Base-by-base conservation (phyloP, 306 rosid genomes). In the Rubus parviflorus region DNA sequence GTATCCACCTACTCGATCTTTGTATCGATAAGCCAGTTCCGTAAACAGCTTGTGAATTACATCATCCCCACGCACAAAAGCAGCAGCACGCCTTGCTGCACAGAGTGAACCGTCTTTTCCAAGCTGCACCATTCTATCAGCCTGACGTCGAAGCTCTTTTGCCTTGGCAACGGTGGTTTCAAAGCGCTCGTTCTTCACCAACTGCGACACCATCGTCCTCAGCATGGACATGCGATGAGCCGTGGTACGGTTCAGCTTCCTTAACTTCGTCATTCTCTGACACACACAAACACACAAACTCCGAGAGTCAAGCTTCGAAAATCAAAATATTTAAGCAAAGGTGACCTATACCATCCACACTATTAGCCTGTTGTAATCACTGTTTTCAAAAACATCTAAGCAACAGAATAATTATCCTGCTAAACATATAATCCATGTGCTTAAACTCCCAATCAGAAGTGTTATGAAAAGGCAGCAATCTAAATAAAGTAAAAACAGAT, bases 111-210 rank as follows among this genome's bases (percentile, higher is more conserved):
- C 96, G 88, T 95, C 97, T 89, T 95, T 95, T 73, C 99, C 97
- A 76, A 95, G 91, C 73, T 85, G 90, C 16, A 95, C 97, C 99
- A 95, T 95, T 19, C 84, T 88, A 84, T 95, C 99, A 5, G 97
- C 99, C 46, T 87, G 84, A 64, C 99, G 88, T n/a, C 97, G 87
- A 16, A 95, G 6, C 87, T 95, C 99, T 72, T 95, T 95, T 14
- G 99, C 99, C 97, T 95, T 95, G 77, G 97, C 86, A 74, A 92
- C 87, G 56, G 99, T 95, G 78, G 99, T 95, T 91, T 95, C 99
- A 10, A 95, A 90, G 16, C 99, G 97, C 82, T 95, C 96, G 57
- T 95, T 97, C 90, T 89, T 95, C 81, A 95, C 97, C 87, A 95
- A 72, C 83, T 95, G 97, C 41, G 99, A 95, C 5, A 95, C 97